Evolutionary conservation across 148 eudicot species (phyloP), one percentile per base, ranked within the genome.

Genomic region (Linanthus parryae): DNA sequence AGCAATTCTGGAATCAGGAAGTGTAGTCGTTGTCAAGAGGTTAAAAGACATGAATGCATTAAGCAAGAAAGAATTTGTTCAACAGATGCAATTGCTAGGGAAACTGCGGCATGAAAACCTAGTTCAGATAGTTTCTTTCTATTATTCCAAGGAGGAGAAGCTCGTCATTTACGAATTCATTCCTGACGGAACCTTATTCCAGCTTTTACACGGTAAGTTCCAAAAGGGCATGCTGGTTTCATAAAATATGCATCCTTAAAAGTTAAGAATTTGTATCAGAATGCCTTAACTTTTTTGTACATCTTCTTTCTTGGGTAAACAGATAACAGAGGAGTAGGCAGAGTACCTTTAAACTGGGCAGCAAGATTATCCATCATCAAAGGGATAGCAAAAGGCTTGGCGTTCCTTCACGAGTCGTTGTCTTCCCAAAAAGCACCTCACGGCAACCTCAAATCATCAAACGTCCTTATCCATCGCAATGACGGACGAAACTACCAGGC

Each of bases 371-470:
- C 62, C 55, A 72, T 76, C 60, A 68, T 76, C 60, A 72, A 61
- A 38, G 77, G 65, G 16, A 59, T 58, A 29, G 82, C 74, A 38
- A 48, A 61, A 23, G 71, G 66, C 13, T 63, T 76, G 0, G 50
- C 21, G 7, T 72, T 52, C 33, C 63, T 76, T 5, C 82, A 76
- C 36, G 57, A 50, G 12, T 60, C 61, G 21, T 21, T 67, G 21
- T 49, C 58, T 10, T 43, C 57, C 26, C 74, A 64, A 11, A 64
- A 43, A 54, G 68, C 57, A 14, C 69, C 82, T 24, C 82, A 76
- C n/a, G 82, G 63, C 23, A 72, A 76, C 57, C 65, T 76, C 27
- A 76, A 72, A 60, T 76, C 82, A n/a, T 61, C 77, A 12, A 76
- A 76, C n/a, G 60, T 76, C 14, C 66, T 76, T 7, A 23, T 72